Base-by-base conservation (phyloP, 2,329 filamentous ascomycete genomes). In the Ceratocystis harringtonii region DNA sequence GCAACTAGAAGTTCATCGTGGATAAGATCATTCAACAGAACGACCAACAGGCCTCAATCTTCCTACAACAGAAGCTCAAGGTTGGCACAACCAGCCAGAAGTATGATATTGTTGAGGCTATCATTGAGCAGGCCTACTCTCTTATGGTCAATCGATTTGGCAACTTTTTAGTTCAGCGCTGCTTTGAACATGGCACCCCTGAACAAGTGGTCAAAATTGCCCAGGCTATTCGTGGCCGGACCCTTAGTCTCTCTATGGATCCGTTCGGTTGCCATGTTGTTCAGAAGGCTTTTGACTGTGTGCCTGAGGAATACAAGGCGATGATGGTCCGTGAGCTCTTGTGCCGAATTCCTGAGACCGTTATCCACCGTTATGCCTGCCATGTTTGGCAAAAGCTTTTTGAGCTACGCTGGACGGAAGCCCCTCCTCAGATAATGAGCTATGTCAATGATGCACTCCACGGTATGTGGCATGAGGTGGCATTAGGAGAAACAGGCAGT, bases 311-410 rank as follows among this genome's bases (percentile, higher is more conserved):
- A 70, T 95, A 96, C 81, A 99, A 99, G 77, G 90, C 91, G 12
- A 87, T 94, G 73, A 97, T 99, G 92, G 94, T 99, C n/a, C 90
- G 95, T 73, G 94, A 99, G 74, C 81, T 99, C 30, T 84, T 99
- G 66, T 90, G 91, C 68, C 87, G 91, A 65, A 99, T 99, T 69
- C 94, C 92, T 0, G 92, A 99, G 76, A 99, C 94, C 1, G 92
- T 99, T 69, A 94, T 99, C 73, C 95, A 99, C 76, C 89, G 95
- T 70, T 99, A 99, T 76, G 94, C 94, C 67, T 99, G 94, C 72
- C 94, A 99, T 75, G 94, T 99, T 69, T 99, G 94, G 94, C 94
- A 99, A 79, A 99, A 99, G 79, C 84, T 99, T 32, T 99, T 99
- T 74, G 94, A 99, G 76, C 84, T 99, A 70, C 88, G 94, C 72